Percentiles rank a stretch among this genome's conserved stretches.
phyloP scores from a whole-genome alignment of 345 rosid species.

The Linum trigynum region DNA sequence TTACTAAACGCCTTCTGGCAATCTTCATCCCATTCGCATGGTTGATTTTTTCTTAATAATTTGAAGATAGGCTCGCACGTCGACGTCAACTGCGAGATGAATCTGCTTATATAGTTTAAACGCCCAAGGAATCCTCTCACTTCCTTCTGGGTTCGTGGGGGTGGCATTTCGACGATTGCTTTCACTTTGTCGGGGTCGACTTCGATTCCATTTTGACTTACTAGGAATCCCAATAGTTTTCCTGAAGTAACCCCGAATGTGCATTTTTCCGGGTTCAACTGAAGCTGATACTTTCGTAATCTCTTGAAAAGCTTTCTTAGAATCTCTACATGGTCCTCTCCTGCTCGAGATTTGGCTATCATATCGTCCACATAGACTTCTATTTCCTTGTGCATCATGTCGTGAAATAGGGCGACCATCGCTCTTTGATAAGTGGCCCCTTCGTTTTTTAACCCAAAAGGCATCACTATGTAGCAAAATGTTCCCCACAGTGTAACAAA shows the following conservation, averaged over 20 bases:
- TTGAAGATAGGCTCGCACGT: background rate
- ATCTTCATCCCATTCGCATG: background rate
- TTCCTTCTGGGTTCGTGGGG: background rate
- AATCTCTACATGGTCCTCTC: background rate
- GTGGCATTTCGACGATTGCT: background rate
- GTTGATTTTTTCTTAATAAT: background rate
- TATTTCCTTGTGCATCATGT: too few species aligned
- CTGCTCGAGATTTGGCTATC: background rate
- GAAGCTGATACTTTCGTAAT: background rate
- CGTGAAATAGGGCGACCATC: too few species aligned
- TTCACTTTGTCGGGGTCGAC: conserved; percentile 8
- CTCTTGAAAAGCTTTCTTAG: background rate
- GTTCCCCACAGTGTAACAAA: background rate
- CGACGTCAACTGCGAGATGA: background rate
- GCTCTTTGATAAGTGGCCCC: too few species aligned
- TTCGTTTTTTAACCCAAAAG: background rate
- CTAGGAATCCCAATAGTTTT: conserved; percentile 3
- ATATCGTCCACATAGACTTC: too few species aligned
- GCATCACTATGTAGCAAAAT: conserved; percentile 6
- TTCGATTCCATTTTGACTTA: conserved; percentile 1
- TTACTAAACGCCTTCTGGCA: background rate
- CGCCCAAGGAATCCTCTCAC: background rate
- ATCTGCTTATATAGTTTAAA: background rate
- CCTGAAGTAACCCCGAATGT: conserved; percentile 5
- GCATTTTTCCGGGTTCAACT: background rate